Conservation (phyloP, 2,329 filamentous ascomycete genomes). For the Sphaerulina musiva region DNA sequence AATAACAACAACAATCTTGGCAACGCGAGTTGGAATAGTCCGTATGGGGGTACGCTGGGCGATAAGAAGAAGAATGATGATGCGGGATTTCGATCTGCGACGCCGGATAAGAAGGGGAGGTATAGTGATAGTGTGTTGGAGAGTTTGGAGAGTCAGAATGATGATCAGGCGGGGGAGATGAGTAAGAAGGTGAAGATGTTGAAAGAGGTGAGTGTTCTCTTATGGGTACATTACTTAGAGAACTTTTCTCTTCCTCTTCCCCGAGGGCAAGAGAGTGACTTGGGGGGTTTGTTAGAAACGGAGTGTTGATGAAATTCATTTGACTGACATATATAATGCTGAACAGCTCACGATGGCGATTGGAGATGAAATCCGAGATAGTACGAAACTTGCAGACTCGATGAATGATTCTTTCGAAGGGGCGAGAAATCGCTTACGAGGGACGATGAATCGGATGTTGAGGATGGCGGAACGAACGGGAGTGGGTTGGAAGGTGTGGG, state of each 20-base stretch:
- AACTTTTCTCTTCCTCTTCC: too few relatives aligned
- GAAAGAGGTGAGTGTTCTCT: slow-evolving; percentile 64
- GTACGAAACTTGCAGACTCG: slow-evolving; percentile 78
- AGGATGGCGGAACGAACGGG: slow-evolving; percentile 90
- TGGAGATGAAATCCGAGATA: slow-evolving; percentile 89
- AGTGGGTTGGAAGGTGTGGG: slow-evolving; percentile 93
- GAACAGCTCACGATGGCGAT: slow-evolving; percentile 72
- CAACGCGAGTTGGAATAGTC: slow-evolving; percentile 23
- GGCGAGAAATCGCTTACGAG: slow-evolving; percentile 70
- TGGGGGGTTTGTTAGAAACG: too few relatives aligned
- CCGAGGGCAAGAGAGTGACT: too few relatives aligned
- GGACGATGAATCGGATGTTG: slow-evolving; percentile 96
- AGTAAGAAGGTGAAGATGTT: slow-evolving; percentile 81
- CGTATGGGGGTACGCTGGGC: background rate
- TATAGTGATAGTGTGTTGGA: slow-evolving; percentile 88
- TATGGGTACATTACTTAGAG: background rate
- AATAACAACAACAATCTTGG: slow-evolving; percentile 14
- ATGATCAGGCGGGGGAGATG: slow-evolving; percentile 82
- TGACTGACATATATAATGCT: too few relatives aligned
- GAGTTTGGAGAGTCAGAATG: slow-evolving; percentile 93
- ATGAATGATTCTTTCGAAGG: slow-evolving; percentile 94
- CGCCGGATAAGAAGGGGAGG: slow-evolving; percentile 62
- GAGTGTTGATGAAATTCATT: too few relatives aligned
- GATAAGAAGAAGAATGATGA: slow-evolving; percentile 15
- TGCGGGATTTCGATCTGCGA: slow-evolving; percentile 37